Evolutionary conservation across 176 grass and related monocot genomes (phyloP).

Genomic region (Paspalum vaginatum): DNA sequence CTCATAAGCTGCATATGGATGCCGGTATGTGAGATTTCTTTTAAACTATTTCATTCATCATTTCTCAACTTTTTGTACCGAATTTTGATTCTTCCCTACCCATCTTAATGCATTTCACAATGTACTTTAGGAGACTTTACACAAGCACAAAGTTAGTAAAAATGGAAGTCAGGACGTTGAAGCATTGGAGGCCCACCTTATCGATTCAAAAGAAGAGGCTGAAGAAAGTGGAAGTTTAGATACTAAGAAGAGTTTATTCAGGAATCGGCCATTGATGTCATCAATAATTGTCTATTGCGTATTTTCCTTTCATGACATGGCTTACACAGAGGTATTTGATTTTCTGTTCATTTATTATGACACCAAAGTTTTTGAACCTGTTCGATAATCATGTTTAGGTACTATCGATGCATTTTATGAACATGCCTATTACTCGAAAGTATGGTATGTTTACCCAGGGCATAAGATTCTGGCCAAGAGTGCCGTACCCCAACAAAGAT

Average conservation of each 20-base stretch:
- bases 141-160: slow-evolving; percentile 57
- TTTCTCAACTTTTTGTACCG: not conserved
- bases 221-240: slow-evolving; percentile 42
- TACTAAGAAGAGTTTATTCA: slow-evolving; percentile 73
- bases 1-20: slow-evolving; percentile 90
- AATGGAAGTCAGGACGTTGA: slow-evolving; percentile 45
- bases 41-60: slow-evolving; percentile 1
- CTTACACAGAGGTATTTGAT: slow-evolving; percentile 70
- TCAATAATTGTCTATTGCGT: slow-evolving; percentile 87
- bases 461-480: not conserved
- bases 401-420: slow-evolving; percentile 18
- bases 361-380: not conserved
- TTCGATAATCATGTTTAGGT: slow-evolving; percentile 1
- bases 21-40: slow-evolving; percentile 65
- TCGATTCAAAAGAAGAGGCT: slow-evolving; percentile 43
- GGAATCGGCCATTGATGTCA: slow-evolving; percentile 95
- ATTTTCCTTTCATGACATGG: slow-evolving; percentile 93
- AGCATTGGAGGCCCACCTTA: slow-evolving; percentile 58
- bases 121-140: slow-evolving; percentile 78
- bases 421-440: not conserved
- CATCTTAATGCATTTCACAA: not conserved
- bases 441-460: not conserved
- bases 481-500: not conserved
- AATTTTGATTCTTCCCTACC: not conserved
- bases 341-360: not conserved